A percentile compares a stretch with the other conserved stretches of the same genome.
phyloP scores from a whole-genome alignment of 306 rosid genomes.

The Fragaria ananassa region DNA sequence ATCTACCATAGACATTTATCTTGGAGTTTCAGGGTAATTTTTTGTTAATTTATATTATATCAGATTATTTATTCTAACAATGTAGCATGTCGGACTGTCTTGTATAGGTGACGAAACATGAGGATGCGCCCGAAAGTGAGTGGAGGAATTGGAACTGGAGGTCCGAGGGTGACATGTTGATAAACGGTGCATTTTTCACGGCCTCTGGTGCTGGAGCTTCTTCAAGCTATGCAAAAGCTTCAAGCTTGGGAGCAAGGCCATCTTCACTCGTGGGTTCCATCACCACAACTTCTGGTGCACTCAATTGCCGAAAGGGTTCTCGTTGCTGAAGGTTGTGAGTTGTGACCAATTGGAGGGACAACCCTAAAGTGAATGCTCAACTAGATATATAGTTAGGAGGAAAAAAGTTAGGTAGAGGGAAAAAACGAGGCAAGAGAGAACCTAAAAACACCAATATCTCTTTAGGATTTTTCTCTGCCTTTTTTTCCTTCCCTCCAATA shows the following conservation, averaged over 20 bases:
- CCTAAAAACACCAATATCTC: background rate
- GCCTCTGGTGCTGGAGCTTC: slow-evolving; percentile 84
- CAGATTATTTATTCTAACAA: background rate
- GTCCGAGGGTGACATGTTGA: slow-evolving; percentile 67
- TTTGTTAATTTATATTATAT: background rate
- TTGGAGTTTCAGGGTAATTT: background rate
- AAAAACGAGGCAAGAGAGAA: background rate
- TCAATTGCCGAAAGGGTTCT: slow-evolving; percentile 70
- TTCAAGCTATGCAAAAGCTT: slow-evolving; percentile 87
- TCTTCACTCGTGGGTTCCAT: slow-evolving; percentile 78
- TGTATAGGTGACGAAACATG: slow-evolving; percentile 85
- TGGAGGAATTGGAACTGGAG: slow-evolving; percentile 96
- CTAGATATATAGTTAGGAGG: slow-evolving; percentile 9
- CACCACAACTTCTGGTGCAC: slow-evolving; percentile 67
- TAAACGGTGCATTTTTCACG: slow-evolving; percentile 89
- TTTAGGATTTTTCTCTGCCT: slow-evolving; percentile 10
- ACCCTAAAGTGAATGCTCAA: slow-evolving; percentile 2
- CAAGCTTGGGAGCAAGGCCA: slow-evolving; percentile 87
- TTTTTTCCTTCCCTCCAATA: slow-evolving; percentile 29
- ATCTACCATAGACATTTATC: background rate
- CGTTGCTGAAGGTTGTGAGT: slow-evolving; percentile 46
- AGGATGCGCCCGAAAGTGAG: slow-evolving; percentile 83
- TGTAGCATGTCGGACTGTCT: background rate
- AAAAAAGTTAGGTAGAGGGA: slow-evolving; percentile 9
- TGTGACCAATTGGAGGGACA: slow-evolving; percentile 28